Evolutionary conservation across 1,139 yeast species (phyloP).

Genomic region (Magnusiomyces suaveolens): DNA sequence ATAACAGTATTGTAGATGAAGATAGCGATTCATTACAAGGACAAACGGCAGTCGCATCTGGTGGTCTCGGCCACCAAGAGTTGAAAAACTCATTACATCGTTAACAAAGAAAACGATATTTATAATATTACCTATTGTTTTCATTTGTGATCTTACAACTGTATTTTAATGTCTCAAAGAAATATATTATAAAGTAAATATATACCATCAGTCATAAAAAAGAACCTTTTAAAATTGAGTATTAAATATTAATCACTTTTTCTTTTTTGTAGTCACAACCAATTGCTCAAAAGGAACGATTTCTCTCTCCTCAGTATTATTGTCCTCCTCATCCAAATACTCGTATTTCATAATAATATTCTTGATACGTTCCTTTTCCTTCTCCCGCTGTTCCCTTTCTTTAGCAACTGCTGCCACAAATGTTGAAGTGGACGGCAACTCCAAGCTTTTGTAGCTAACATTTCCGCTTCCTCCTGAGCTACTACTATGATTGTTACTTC

Average conservation of each 20-base stretch:
- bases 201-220: too few relatives aligned
- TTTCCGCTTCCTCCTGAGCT: constrained; percentile 12
- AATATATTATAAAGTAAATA: too few relatives aligned
- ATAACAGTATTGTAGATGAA: neutral
- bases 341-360: constrained; percentile 24
- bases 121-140: too few relatives aligned
- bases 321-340: constrained; percentile 5
- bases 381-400: constrained; percentile 19
- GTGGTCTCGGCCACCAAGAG: neutral
- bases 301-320: constrained; percentile 2
- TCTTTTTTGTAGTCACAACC: neutral
- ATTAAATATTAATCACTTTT: neutral
- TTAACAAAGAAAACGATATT: too few relatives aligned
- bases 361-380: constrained; percentile 24
- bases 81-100: too few relatives aligned
- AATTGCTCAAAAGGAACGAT: constrained; percentile 2
- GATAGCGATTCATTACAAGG: neutral
- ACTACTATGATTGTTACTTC: neutral
- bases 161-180: neutral
- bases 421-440: constrained; percentile 24
- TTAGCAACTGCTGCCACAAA: constrained; percentile 22
- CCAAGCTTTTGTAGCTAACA: constrained; percentile 19
- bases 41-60: neutral
- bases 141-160: neutral
- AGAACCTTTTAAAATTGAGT: too few relatives aligned